Evolutionary conservation across 2,329 filamentous ascomycete species (phyloP).

Genomic region (Ascosphaera aggregata): DNA sequence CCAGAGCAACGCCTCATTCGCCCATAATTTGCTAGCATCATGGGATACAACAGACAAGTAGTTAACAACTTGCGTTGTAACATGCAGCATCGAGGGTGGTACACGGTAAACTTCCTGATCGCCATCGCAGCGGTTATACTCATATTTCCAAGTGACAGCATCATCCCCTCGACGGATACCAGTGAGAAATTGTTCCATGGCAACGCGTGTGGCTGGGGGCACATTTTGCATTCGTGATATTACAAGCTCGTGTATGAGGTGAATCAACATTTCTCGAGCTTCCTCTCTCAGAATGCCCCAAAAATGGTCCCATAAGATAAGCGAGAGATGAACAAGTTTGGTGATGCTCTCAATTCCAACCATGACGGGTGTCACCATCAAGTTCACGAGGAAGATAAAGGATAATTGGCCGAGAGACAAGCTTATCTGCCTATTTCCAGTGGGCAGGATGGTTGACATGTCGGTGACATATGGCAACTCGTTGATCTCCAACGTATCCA

Average conservation of each 20-base stretch:
- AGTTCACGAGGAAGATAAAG: constrained; percentile 77
- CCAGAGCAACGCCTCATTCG: constrained; percentile 74
- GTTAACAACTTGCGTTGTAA: constrained; percentile 59
- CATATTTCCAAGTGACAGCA: constrained; percentile 79
- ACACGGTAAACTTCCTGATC: constrained; percentile 57
- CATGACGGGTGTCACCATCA: constrained; percentile 82
- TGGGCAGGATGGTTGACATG: constrained; percentile 50
- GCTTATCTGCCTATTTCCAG: constrained; percentile 71
- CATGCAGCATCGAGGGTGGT: constrained; percentile 63
- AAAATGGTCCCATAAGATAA: constrained; percentile 95
- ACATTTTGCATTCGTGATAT: constrained; percentile 50
- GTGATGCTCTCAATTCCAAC: constrained; percentile 59
- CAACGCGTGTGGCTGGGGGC: constrained; percentile 41
- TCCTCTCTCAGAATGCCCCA: constrained; percentile 88
- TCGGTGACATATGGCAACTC: constrained; percentile 78
- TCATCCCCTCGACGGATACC: constrained; percentile 63
- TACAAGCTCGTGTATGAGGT: constrained; percentile 88
- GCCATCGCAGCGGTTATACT: constrained; percentile 61
- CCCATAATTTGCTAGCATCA: constrained; percentile 77
- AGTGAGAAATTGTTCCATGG: constrained; percentile 74
- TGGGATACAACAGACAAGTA: constrained; percentile 73
- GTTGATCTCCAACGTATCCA: constrained; percentile 40
- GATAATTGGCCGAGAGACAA: constrained; percentile 86
- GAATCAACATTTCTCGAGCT: constrained; percentile 90
- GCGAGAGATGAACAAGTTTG: constrained; percentile 68